Conservation (phyloP, 2,329 filamentous ascomycete species). For the Apiospora kogelbergensis region DNA sequence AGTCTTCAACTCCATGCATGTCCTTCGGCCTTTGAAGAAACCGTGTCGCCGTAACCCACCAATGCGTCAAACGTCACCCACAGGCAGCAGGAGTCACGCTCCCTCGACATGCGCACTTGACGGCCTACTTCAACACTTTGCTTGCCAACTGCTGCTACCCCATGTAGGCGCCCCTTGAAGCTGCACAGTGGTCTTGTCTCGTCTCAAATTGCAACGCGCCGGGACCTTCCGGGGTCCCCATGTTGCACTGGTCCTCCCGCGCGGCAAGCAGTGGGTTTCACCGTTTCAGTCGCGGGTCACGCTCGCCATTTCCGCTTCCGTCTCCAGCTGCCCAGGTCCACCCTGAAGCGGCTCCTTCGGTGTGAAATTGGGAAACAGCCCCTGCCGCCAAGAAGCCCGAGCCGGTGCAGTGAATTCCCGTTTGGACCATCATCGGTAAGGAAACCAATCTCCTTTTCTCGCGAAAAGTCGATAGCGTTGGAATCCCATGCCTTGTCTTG, state of each 20-base stretch:
- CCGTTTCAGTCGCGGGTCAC: constrained; percentile 6
- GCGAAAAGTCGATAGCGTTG: background rate
- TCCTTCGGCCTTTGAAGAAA: background rate
- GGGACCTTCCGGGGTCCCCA: background rate
- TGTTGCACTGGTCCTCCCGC: constrained; percentile 1
- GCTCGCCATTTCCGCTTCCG: constrained; percentile 5
- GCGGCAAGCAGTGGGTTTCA: constrained; percentile 1
- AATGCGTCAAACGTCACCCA: background rate
- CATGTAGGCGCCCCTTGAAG: background rate
- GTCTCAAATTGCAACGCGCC: background rate
- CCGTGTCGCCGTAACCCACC: background rate
- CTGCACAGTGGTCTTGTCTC: background rate
- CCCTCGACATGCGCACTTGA: background rate
- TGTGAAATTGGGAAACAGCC: background rate
- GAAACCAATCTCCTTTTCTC: background rate
- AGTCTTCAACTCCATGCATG: too few relatives aligned
- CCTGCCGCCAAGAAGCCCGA: background rate
- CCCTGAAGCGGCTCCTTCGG: background rate
- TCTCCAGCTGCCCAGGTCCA: background rate
- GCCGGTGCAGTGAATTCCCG: background rate
- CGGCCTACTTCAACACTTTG: background rate
- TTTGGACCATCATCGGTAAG: background rate
- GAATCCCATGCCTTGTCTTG: background rate
- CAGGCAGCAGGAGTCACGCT: background rate
- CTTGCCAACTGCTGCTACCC: too few relatives aligned